Evolutionary conservation across 2,329 filamentous ascomycete species (phyloP), one percentile per base, ranked within the genome.

Genomic region (Cryphonectria carpinicola): DNA sequence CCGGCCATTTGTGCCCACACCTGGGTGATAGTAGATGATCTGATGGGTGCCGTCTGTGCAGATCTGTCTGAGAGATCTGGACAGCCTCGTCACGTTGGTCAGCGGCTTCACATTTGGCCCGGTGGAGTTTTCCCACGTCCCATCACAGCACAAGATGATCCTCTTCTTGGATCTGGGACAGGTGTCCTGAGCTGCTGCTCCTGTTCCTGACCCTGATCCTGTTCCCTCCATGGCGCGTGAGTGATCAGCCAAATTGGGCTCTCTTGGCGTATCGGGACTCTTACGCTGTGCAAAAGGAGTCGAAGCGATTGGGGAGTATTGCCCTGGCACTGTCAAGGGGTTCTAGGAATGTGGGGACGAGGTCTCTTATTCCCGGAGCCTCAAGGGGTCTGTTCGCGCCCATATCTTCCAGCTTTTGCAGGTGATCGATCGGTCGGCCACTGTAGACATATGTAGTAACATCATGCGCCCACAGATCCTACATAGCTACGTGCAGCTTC

Each of bases 121-220:
- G n/a, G 78, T 35, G 11, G 78, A 77, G 67, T 79, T 77, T 74
- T 78, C 76, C 79, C 79, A 80, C 0, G 79, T 80, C 28, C 79
- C 79, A 67, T 80, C 79, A 64, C 78, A 80, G 54, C 78, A 79
- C 22, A 79, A 66, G 32, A 80, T 74, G 35, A 80, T 72, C 1
- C 77, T 75, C 70, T 79, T 80, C 4, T 49, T 49, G 46, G 71
- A 60, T 4, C 32, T 66, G 28, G 60, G 63, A 22, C 52, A 43
- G 11, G 35, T 22, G n/a, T 22, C 32, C 13, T 62, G 68, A 14
- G 11, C 25, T 8, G n/a, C 19, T 39, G 28, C 41, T 49, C 46
- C 46, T 49, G 46, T n/a, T 49, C 39, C 11, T 43, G 14, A 13
- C 13, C 46, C 46, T 43, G 41, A 13, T 17, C 46, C 22, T 14